Base-by-base conservation (phyloP, 345 rosid genomes). In the Eutrema japonicum region DNA sequence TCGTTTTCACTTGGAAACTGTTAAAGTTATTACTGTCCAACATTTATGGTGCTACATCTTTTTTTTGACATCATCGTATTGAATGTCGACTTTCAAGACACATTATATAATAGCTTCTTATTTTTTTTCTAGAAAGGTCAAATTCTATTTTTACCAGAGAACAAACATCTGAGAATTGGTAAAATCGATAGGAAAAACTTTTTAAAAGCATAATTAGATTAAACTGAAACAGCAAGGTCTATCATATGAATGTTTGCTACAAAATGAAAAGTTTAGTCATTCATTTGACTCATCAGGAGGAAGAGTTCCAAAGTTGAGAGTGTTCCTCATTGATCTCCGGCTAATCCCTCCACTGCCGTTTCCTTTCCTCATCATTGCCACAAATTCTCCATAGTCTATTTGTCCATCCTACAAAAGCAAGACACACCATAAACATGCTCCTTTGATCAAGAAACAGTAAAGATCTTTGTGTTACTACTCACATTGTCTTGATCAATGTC, bases 401-500 rank as follows among this genome's bases (percentile, higher is more conserved):
- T 82, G 85, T 22, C 94, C 94, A 82, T 88, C 94, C 94, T 88
- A 82, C 77, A 68, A 48, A 32, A 32, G 8, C 50, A 53, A 18
- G 22, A 18, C 22, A 64, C 45, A 38, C 37, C 59, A 52, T 79
- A 0, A 58, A 6, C 8, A 46, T 47, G 65, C 47, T 16, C 12
- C 7, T 33, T 33, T 58, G 12, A 40, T 26, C 40, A 64, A 50
- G 32, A n/a, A 62, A 32, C 69, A 65, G 37, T 30, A 53, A 57
- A 56, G 33, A 59, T 74, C 3, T 7, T 43, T 52, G 29, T 58
- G 47, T 35, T 9, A 10, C 3, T 55, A 78, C 93, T 84, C 74
- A 87, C 96, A 75, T 90, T 84, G 70, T 90, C 85, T 85, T 88
- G 93, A 70, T 90, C 96, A 33, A 90, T 86, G 75, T 90, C 93